phyloP scores from a whole-genome alignment of 129 eudicot species.

The Flaveria bidentis region DNA sequence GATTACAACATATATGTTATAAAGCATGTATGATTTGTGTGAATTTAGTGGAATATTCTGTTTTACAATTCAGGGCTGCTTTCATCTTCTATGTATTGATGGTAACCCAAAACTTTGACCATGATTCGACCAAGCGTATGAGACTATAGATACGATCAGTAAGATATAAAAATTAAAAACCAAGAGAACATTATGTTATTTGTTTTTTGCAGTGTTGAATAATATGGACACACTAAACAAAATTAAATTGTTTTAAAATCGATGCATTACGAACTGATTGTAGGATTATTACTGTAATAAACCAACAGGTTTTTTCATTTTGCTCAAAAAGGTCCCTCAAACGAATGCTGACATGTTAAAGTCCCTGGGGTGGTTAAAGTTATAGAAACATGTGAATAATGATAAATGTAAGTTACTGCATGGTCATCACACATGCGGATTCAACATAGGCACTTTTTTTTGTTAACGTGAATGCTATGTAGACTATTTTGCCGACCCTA shows the following conservation, averaged over 20 bases:
- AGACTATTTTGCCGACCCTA: background rate
- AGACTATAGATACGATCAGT: background rate
- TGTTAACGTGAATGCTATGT: background rate
- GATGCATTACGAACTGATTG: background rate
- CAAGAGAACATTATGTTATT: constrained; percentile 3
- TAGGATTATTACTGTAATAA: background rate
- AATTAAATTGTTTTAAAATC: background rate
- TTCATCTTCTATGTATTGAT: constrained; percentile 8
- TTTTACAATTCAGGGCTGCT: constrained; percentile 20
- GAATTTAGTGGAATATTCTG: background rate
- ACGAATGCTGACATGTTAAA: too few relatives aligned
- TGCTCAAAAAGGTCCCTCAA: background rate
- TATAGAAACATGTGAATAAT: background rate
- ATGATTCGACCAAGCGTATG: background rate
- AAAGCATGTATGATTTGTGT: constrained; percentile 17
- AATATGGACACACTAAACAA: too few relatives aligned
- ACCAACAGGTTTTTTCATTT: background rate
- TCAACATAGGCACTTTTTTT: background rate
- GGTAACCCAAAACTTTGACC: background rate
- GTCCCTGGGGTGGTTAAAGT: background rate
- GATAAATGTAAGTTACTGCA: background rate
- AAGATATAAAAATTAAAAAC: background rate
- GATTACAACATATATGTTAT: background rate
- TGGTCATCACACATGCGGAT: background rate
- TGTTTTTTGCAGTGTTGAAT: constrained; percentile 1